Base-by-base conservation (phyloP, 345 rosid genomes). In the Sonneratia caseolaris region DNA sequence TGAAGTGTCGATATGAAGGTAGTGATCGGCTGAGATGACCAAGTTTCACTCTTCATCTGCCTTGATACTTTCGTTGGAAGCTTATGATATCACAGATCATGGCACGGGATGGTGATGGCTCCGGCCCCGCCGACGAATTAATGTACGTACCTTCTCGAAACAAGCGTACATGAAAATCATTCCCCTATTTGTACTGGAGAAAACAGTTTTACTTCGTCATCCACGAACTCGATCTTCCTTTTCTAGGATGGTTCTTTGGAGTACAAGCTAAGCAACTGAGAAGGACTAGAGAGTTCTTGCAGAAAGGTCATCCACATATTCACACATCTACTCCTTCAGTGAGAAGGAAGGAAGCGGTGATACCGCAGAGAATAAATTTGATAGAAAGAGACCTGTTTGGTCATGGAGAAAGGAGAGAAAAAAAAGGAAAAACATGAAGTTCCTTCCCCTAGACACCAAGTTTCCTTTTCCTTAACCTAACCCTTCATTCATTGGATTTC, bases 221-320 rank as follows among this genome's bases (percentile, higher is more conserved):
- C 45, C 45, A 42, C 10, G 10, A 12, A 40, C 48, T 69, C 43
- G 22, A 49, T 48, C 18, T 1, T 47, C 70, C 40, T 22, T 69
- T 73, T 48, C 38, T 53, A 3, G 32, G 5, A 42, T 64, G 59
- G 64, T 37, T 76, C 36, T 83, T 83, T 81, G 66, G 80, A 86
- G 88, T 78, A 83, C 81, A 86, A 84, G 86, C 70, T 75, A 88
- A 88, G 90, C 84, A 84, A 80, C 53, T 76, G 64, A 77, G 72
- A 77, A 47, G 51, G 13, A 13, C 14, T 47, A 10, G 51, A 9
- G 13, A 47, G 51, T 13, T 74, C 72, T 70, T 68, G 64, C 70
- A 49, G 75, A 78, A 8, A 13, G 14, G 3, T 3, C 5, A 47
- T 64, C 42, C 57, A 2, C 48, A 56, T 56, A 14, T 49, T 22